Base-by-base conservation (phyloP, 495 filamentous ascomycete species). In the Daldinia grandis region DNA sequence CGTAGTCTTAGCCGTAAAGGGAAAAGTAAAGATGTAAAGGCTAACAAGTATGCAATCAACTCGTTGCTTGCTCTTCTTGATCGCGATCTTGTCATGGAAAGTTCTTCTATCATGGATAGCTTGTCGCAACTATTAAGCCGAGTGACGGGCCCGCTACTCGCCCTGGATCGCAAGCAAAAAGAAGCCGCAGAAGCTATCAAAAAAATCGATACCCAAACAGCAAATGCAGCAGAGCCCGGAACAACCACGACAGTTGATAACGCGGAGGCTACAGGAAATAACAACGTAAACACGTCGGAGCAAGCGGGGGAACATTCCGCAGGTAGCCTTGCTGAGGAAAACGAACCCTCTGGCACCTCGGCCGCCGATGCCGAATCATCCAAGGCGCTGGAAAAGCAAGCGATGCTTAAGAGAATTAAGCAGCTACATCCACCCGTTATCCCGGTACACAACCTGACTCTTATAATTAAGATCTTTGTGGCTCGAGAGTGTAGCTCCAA, bases 401-500 rank as follows among this genome's bases (percentile, higher is more conserved):
- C 80, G 15, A 76, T 78, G 8, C 73, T 88, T 67, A 97, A 94
- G 84, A 94, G 90, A 74, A 85, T 84, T 54, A 88, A 87, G 25
- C 86, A 87, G 30, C 84, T 97, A 15, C 89, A 89, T 27, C 93
- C 94, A 56, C 95, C 95, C 25, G 88, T 93, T 24, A 89, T 99
- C 50, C 95, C 96, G 1, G 92, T 95, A 42, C 85, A 92, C 70
- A 97, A 97, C 78, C 85, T 99, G 68, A 92, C 91, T 74, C 83
- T 98, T 42, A 93, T 99, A 9, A 92, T 98, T 73, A 95, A 96
- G 72, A 97, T 99, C 66, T 90, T 99, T 67, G 92, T 95, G 12
- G 94, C 95, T 58, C 91, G 93, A 30, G 95, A 99, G 77, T 99
- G 95, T 81, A 95, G 91, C 72, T 93, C 92, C 54, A 97, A 97